Conservation (phyloP, 495 filamentous ascomycete genomes). For the Aspergillus ostianus region DNA sequence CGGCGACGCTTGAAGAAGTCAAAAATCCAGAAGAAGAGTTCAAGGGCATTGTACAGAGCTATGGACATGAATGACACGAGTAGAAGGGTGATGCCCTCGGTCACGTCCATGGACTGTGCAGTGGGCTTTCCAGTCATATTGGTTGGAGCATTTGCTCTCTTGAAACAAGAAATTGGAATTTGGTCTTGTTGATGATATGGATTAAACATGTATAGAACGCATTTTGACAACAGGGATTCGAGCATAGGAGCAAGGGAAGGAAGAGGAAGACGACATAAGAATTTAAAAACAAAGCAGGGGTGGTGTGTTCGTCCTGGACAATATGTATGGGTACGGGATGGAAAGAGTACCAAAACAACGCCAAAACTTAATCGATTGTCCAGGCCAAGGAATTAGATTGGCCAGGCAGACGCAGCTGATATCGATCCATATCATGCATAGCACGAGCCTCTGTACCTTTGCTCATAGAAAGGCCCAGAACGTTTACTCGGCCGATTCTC, state of each 20-base stretch:
- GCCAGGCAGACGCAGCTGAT: background rate
- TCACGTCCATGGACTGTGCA: constrained; percentile 13
- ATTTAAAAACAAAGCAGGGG: background rate
- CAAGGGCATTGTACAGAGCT: constrained; percentile 36
- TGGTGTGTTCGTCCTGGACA: background rate
- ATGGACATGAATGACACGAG: constrained; percentile 34
- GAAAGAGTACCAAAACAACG: background rate
- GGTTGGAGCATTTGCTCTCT: background rate
- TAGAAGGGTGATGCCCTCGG: constrained; percentile 25
- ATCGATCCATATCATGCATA: background rate
- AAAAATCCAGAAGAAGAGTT: constrained; percentile 39
- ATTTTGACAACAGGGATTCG: background rate
- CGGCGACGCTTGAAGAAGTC: constrained; percentile 35
- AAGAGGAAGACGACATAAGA: background rate
- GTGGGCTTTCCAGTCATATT: constrained; percentile 11
- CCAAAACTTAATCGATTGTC: background rate
- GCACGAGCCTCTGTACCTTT: background rate
- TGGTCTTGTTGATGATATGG: background rate
- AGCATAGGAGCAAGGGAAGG: background rate
- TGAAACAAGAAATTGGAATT: background rate
- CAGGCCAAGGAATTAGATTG: background rate
- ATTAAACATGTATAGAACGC: background rate
- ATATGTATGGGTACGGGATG: background rate
- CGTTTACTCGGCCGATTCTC: background rate
- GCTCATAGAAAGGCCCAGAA: background rate